Base-by-base conservation (phyloP, 2,329 filamentous ascomycete genomes). In the Coniochaeta sp. region DNA sequence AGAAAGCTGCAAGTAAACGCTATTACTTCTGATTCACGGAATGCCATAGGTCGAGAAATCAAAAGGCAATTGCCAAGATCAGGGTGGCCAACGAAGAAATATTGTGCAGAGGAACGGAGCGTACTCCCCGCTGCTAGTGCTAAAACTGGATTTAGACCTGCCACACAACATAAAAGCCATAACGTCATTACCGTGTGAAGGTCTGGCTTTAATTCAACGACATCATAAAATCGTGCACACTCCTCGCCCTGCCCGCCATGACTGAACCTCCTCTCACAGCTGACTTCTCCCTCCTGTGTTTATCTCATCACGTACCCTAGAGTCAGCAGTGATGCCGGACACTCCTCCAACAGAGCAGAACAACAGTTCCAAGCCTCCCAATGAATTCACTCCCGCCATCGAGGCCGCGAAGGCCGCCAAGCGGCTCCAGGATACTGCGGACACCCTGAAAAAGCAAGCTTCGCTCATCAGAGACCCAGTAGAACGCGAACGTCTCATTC, bases 401-500 rank as follows among this genome's bases (percentile, higher is more conserved):
- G 58, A 59, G 24, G 44, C 50, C 44, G 58, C 58, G 17, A 50
- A 52, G 33, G 58, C 43, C 22, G 58, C 58, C 31, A 52, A 50
- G 22, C 50, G 44, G 19, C 44, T 56, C 19, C 58, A 59, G 31
- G 43, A 50, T 19, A 56, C 44, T 3, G 58, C 47, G 31, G 47
- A 59, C 33, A 38, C 34, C 28, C 34, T 59, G n/a, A 50, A 52
- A 33, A 19, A 56, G 44, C 58, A 54, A 34, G 58, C 58, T 16
- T 24, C 31, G 9, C 31, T 31, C n/a, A 44, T 56, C 28, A 24
- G 12, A 22, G 61, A 62, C 61, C 61, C 61, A 19, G 55, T 40
- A 5, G 61, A 62, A 44, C 61, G 57, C 16, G 61, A 62, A 44
- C 36, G 40, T 40, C 36, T 54, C 33, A 34, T 58, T n/a, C 60